phyloP scores from a whole-genome alignment of 2,329 filamentous ascomycete species.

The Immersiporthe knoxdaviesiana region DNA sequence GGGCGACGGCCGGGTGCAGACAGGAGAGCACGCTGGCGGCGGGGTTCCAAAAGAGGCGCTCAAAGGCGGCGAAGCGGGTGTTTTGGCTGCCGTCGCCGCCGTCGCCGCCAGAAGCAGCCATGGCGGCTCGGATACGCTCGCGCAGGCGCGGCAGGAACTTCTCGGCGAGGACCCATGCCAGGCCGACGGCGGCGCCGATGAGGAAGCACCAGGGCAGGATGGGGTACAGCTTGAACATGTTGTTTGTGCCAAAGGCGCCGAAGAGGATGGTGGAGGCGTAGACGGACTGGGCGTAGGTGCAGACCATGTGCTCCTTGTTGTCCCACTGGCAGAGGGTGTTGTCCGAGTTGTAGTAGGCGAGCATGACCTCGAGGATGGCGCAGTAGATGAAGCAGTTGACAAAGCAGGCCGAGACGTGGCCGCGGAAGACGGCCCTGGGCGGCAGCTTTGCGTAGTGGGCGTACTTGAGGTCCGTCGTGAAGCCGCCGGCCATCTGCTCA shows the following conservation, averaged over 20 bases:
- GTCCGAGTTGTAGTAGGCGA: conserved; percentile 50
- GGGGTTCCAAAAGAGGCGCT: conserved; percentile 15
- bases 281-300: conserved; percentile 45
- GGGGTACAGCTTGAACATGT: conserved; percentile 45
- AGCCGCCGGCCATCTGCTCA: conserved; percentile 44
- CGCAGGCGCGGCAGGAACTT: conserved; percentile 55
- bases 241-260: conserved; percentile 40
- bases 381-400: conserved; percentile 45
- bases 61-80: conserved; percentile 36
- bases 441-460: conserved; percentile 62
- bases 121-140: conserved; percentile 53
- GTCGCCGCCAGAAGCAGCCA: conserved; percentile 39
- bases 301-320: conserved; percentile 48
- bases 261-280: conserved; percentile 43
- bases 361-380: conserved; percentile 56
- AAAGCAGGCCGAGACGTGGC: conserved; percentile 59
- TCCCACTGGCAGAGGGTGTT: conserved; percentile 51
- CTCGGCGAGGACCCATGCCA: conserved; percentile 59
- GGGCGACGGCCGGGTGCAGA: conserved; percentile 52
- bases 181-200: conserved; percentile 55
- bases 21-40: conserved; percentile 42
- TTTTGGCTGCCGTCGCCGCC: conserved; percentile 32
- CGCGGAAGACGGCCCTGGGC: conserved; percentile 61
- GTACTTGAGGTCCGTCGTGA: conserved; percentile 43
- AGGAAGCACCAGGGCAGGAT: conserved; percentile 42